A percentile compares a stretch with the other conserved stretches of the same genome.
These are phyloP conservation scores for Daldinia sp. DNA, from an alignment of 2,329 filamentous ascomycete genomes.

Conservation along the genomic window DNA sequence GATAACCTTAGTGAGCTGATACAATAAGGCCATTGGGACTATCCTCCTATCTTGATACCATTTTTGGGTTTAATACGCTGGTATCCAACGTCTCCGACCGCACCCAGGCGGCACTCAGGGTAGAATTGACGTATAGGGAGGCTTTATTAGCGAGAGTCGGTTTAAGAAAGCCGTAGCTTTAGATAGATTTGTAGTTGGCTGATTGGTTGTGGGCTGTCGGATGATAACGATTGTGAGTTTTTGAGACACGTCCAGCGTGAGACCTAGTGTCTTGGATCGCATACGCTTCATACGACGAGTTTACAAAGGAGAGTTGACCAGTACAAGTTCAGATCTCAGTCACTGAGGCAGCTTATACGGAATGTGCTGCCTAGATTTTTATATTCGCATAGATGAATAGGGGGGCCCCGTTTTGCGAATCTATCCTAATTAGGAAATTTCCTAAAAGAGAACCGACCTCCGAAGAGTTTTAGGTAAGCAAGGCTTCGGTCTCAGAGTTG, in stretches of 20 bases:
- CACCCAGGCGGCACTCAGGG: neutral
- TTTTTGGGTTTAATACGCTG: neutral
- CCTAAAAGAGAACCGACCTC: conserved; percentile 2
- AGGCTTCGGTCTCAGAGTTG: neutral
- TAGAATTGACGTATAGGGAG: neutral
- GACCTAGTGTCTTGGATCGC: neutral
- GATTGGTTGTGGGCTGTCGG: neutral
- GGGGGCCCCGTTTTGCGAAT: neutral
- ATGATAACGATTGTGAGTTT: neutral
- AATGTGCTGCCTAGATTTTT: neutral
- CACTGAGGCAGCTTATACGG: no score
- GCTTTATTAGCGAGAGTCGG: neutral
- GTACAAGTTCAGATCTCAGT: neutral
- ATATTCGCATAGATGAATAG: neutral
- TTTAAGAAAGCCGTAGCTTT: neutral
- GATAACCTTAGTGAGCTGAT: neutral
- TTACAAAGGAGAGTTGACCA: no score
- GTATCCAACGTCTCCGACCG: neutral
- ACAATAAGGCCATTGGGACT: neutral
- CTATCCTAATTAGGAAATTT: conserved; percentile 6
- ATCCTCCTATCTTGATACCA: neutral
- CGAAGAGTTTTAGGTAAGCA: conserved; percentile 1
- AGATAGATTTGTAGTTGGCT: neutral
- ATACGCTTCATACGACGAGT: neutral
- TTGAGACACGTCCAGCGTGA: neutral